Evolutionary conservation across 2,329 filamentous ascomycete genomes (phyloP).

Genomic region (Tolypocladium nubicola): DNA sequence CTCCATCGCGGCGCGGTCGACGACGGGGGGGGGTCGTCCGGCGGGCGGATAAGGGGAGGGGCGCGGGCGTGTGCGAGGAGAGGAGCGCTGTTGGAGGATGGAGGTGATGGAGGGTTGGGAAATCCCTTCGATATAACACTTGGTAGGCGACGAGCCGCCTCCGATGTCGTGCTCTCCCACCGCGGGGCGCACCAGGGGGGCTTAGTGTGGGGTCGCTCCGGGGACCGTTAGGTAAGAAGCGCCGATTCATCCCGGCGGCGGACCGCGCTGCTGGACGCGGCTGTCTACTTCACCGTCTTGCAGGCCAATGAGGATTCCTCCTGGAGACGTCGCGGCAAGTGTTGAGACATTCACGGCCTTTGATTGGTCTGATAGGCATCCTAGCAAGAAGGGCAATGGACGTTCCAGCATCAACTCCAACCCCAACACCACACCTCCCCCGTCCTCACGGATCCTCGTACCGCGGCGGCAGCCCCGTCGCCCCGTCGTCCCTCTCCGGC

Average conservation of each 20-base stretch:
- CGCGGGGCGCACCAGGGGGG: neutral
- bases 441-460: conserved; percentile 30
- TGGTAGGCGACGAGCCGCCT: neutral
- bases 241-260: neutral
- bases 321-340: no score
- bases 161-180: conserved; percentile 12
- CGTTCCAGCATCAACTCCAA: no score
- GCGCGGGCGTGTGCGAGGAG: neutral
- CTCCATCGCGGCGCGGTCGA: conserved; percentile 18
- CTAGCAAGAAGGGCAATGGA: no score
- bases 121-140: neutral
- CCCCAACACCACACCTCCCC: neutral
- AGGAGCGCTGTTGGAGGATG: neutral
- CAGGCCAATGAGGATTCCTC: no score
- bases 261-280: neutral
- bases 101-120: neutral
- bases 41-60: neutral
- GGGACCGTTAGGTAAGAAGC: neutral
- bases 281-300: no score
- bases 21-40: no score
- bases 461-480: conserved; percentile 11
- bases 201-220: neutral
- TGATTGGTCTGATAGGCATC: no score
- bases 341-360: no score
- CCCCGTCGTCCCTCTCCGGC: conserved; percentile 13